phyloP scores from a whole-genome alignment of 2,329 filamentous ascomycete genomes.

The Hymenoscyphus salicellus region DNA sequence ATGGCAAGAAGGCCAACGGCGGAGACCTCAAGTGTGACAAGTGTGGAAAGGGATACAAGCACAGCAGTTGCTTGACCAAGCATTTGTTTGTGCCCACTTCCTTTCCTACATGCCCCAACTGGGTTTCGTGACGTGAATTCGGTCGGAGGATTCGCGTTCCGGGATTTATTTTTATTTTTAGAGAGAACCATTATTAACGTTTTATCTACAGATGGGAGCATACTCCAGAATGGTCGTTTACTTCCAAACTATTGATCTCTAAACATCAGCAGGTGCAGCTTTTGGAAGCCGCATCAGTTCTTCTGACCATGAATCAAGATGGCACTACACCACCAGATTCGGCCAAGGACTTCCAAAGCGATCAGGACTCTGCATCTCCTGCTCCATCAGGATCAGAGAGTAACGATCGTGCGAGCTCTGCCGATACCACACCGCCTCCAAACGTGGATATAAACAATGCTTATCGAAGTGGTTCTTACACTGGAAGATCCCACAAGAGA shows the following conservation, averaged over 20 bases:
- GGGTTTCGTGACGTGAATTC: slow-evolving; percentile 41
- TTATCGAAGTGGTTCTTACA: slow-evolving; percentile 40
- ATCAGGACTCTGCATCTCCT: slow-evolving; percentile 78
- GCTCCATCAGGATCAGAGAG: slow-evolving; percentile 77
- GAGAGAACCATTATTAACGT: slow-evolving; percentile 35
- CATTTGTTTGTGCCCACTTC: slow-evolving; percentile 90
- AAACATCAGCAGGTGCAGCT: slow-evolving; percentile 99
- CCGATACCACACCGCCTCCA: slow-evolving; percentile 89
- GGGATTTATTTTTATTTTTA: slow-evolving; percentile 15
- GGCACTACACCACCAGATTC: slow-evolving; percentile 62
- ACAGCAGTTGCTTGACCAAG: slow-evolving; percentile 99
- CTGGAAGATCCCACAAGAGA: slow-evolving; percentile 49
- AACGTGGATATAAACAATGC: slow-evolving; percentile 55
- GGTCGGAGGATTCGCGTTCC: slow-evolving; percentile 27
- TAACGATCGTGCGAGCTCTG: slow-evolving; percentile 75
- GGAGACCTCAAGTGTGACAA: slow-evolving; percentile 93
- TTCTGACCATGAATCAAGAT: slow-evolving; percentile 81
- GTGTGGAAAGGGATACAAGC: slow-evolving; percentile 99
- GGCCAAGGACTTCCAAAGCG: slow-evolving; percentile 68
- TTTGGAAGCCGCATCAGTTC: slow-evolving; percentile 91
- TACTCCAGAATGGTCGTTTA: slow-evolving; percentile 95
- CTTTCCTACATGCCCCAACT: slow-evolving; percentile 37
- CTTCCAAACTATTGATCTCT: slow-evolving; percentile 95
- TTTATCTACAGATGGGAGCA: slow-evolving; percentile 84
- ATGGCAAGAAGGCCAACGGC: slow-evolving; percentile 70